Conservation (phyloP, 805 yeast species). For the Pichia kluyveri region DNA sequence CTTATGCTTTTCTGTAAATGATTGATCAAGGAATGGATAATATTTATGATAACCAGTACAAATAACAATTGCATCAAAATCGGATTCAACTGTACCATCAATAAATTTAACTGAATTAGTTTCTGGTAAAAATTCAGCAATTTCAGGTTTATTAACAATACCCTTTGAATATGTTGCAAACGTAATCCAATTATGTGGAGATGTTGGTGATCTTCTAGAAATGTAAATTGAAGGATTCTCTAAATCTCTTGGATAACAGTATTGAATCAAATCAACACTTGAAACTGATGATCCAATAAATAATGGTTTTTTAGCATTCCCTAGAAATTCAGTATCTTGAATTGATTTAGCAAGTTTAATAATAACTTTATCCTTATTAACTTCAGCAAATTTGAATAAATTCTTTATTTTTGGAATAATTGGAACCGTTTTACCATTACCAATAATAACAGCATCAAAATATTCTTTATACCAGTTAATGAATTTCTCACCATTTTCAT, state of each 20-base stretch:
- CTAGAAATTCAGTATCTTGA: slow-evolving; percentile 34
- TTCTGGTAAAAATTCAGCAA: slow-evolving; percentile 12
- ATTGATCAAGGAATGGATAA: slow-evolving; percentile 30
- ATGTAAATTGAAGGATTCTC: slow-evolving; percentile 18
- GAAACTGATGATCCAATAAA: slow-evolving; percentile 35
- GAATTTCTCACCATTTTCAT: slow-evolving; percentile 4
- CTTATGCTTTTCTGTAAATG: slow-evolving; percentile 4
- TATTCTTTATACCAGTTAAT: slow-evolving; percentile 33
- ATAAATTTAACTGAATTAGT: slow-evolving; percentile 19
- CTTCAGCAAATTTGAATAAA: slow-evolving; percentile 28
- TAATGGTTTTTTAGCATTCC: slow-evolving; percentile 30
- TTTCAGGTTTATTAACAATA: slow-evolving; percentile 11
- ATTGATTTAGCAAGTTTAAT: slow-evolving; percentile 49
- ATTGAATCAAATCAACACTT: slow-evolving; percentile 33
- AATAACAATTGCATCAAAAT: slow-evolving; percentile 34
- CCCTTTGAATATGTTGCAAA: slow-evolving; percentile 11
- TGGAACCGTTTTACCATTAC: slow-evolving; percentile 58
- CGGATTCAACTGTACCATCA: slow-evolving; percentile 25
- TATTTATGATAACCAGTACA: slow-evolving; percentile 45
- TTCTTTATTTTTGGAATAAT: slow-evolving; percentile 38
- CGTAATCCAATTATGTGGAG: slow-evolving; percentile 8
- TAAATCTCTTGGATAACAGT: slow-evolving; percentile 20
- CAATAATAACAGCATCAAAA: slow-evolving; percentile 55
- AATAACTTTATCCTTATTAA: slow-evolving; percentile 31
- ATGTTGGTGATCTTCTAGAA: slow-evolving; percentile 8